A percentile compares a stretch with the other conserved stretches of the same genome.
phyloP scores from a whole-genome alignment of 805 yeast species.

The Candida succiphila region DNA sequence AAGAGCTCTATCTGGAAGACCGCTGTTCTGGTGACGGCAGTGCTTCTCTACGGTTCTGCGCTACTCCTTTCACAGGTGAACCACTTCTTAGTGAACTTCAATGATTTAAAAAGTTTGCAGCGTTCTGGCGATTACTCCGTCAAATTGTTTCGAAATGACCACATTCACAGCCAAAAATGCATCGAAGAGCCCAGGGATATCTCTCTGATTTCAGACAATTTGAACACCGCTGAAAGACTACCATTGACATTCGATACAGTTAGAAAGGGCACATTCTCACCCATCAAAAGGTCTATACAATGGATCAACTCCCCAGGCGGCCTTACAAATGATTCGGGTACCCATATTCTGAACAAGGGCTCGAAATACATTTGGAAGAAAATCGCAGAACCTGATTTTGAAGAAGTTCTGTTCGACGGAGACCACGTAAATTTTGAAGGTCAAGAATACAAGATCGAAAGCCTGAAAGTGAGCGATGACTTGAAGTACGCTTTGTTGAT shows the following conservation, averaged over 20 bases:
- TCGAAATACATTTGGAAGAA: constrained; percentile 46
- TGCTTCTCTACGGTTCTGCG: constrained; percentile 17
- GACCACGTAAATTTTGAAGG: constrained; percentile 31
- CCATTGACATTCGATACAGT: constrained; percentile 31
- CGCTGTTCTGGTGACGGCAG: no score
- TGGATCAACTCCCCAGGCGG: constrained; percentile 56
- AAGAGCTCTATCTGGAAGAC: no score
- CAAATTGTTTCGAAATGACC: no score
- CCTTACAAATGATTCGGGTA: constrained; percentile 47
- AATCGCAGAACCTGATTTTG: constrained; percentile 33
- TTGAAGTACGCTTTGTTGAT: constrained; percentile 46
- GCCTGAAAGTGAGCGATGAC: constrained; percentile 58
- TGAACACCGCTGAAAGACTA: constrained; percentile 7
- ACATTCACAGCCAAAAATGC: no score
- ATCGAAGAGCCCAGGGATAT: no score
- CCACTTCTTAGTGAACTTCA: no score
- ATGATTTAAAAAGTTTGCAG: no score
- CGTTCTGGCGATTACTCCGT: no score
- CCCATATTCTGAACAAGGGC: constrained; percentile 43
- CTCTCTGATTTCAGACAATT: no score
- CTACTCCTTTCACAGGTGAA: constrained; percentile 12
- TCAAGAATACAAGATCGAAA: constrained; percentile 35
- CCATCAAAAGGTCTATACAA: constrained; percentile 46
- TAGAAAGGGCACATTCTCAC: constrained; percentile 47
- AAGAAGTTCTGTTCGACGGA: constrained; percentile 39